These are phyloP conservation scores for Wilcoxina mikolae DNA, from an alignment of 495 filamentous ascomycete genomes.

Conservation along the genomic window DNA sequence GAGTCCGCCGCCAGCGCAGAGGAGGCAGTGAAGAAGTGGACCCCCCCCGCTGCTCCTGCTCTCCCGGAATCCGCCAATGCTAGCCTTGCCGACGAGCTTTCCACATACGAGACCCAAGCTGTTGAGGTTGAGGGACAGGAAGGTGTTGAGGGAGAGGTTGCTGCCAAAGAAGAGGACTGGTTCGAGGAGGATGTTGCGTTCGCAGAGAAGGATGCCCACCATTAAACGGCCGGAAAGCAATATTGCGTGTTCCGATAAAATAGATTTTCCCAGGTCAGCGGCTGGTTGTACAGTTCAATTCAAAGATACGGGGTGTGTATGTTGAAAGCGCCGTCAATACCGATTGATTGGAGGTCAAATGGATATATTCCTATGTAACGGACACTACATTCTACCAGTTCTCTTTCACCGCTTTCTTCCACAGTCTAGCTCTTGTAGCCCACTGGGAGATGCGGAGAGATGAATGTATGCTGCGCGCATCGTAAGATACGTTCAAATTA, in stretches of 20 bases:
- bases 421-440: too few species aligned
- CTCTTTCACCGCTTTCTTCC: too few species aligned
- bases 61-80: constrained; percentile 78
- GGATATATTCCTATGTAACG: too few species aligned
- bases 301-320: neutral
- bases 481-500: neutral
- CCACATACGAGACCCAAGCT: constrained; percentile 79
- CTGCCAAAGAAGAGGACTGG: constrained; percentile 53
- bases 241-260: constrained; percentile 2
- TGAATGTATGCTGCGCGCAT: too few species aligned
- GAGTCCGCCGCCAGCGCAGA: constrained; percentile 76
- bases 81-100: constrained; percentile 63
- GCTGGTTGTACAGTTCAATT: neutral
- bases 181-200: constrained; percentile 53
- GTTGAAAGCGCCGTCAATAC: too few species aligned
- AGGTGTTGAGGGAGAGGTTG: constrained; percentile 36
- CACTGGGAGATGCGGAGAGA: too few species aligned
- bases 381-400: too few species aligned
- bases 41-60: constrained; percentile 56
- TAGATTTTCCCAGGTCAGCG: constrained; percentile 2
- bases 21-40: constrained; percentile 82
- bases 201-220: constrained; percentile 26
- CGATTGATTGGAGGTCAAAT: too few species aligned
- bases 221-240: constrained; percentile 7
- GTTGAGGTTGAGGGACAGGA: constrained; percentile 89